phyloP scores from a whole-genome alignment of 306 rosid species.

The Prunus mume region DNA sequence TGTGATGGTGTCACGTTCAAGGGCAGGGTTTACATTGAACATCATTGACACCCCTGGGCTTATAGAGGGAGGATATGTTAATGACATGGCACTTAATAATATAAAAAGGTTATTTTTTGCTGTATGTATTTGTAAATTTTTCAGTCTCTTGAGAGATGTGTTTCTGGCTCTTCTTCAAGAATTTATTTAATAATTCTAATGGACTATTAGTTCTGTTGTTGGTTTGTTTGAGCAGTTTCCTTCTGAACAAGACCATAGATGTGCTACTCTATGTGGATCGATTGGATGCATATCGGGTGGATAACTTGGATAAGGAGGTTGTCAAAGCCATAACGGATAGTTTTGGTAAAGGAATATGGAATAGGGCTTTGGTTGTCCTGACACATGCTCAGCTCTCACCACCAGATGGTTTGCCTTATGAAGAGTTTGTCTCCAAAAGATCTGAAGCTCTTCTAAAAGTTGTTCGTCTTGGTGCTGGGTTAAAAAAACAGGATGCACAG shows the following conservation, averaged over 20 bases:
- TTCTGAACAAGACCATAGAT: slow-evolving; percentile 90
- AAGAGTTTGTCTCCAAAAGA: slow-evolving; percentile 76
- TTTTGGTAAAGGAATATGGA: slow-evolving; percentile 90
- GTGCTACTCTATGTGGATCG: slow-evolving; percentile 94
- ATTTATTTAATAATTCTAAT: background rate
- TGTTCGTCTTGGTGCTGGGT: slow-evolving; percentile 58
- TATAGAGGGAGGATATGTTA: slow-evolving; percentile 95
- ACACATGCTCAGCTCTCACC: slow-evolving; percentile 95
- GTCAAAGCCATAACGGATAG: slow-evolving; percentile 74
- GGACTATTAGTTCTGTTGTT: background rate
- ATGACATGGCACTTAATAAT: slow-evolving; percentile 67
- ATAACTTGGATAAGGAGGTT: slow-evolving; percentile 80
- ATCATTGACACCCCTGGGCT: slow-evolving; percentile 96
- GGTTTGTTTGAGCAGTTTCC: slow-evolving; percentile 56
- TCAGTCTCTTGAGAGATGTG: too few species aligned
- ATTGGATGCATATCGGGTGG: slow-evolving; percentile 90
- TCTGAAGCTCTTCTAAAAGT: slow-evolving; percentile 74
- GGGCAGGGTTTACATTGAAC: slow-evolving; percentile 87
- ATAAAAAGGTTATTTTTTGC: slow-evolving; percentile 57
- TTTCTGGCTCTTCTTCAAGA: background rate
- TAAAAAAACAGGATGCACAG: slow-evolving; percentile 55
- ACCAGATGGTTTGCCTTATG: slow-evolving; percentile 86
- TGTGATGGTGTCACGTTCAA: slow-evolving; percentile 77
- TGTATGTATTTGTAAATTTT: background rate
- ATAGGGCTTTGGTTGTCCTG: slow-evolving; percentile 75